phyloP scores from a whole-genome alignment of 2,329 filamentous ascomycete species.

The Paecilomyces fulvus region DNA sequence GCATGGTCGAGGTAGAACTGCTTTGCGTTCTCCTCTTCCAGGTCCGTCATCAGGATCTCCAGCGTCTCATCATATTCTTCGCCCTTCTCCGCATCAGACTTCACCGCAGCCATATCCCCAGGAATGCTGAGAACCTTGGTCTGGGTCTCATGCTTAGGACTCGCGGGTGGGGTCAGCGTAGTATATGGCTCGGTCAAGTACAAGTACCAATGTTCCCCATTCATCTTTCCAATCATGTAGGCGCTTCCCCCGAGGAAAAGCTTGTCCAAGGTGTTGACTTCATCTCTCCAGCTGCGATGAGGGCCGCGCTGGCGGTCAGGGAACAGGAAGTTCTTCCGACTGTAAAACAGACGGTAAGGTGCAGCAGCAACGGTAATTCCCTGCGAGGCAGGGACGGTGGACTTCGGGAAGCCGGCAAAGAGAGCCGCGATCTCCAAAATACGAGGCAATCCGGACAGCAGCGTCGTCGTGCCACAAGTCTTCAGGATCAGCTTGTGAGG shows the following conservation, averaged over 20 bases:
- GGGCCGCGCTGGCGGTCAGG: slow-evolving; percentile 89
- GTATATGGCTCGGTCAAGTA: slow-evolving; percentile 87
- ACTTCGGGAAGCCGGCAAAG: slow-evolving; percentile 80
- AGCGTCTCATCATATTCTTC: slow-evolving; percentile 43
- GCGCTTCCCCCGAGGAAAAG: slow-evolving; percentile 89
- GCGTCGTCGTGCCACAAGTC: slow-evolving; percentile 93
- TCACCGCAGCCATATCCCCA: slow-evolving; percentile 13
- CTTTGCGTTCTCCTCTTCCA: slow-evolving; percentile 57
- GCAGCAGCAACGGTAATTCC: slow-evolving; percentile 69
- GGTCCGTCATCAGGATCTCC: slow-evolving; percentile 60
- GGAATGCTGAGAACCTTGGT: slow-evolving; percentile 53
- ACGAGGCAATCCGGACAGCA: slow-evolving; percentile 79
- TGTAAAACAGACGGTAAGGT: slow-evolving; percentile 96
- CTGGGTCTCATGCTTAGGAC: slow-evolving; percentile 52
- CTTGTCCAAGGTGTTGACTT: slow-evolving; percentile 85
- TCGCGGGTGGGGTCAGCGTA: slow-evolving; percentile 71
- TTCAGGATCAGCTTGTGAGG: slow-evolving; percentile 99
- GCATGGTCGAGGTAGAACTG: slow-evolving; percentile 70
- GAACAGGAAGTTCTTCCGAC: slow-evolving; percentile 96
- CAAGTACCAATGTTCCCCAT: slow-evolving; percentile 97
- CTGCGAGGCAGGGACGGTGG: slow-evolving; percentile 56
- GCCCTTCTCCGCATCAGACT: slow-evolving; percentile 13
- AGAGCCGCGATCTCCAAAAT: slow-evolving; percentile 86
- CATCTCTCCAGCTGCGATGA: slow-evolving; percentile 94
- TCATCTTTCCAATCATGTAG: slow-evolving; percentile 99